phyloP scores from a whole-genome alignment of 345 rosid species.

The Heritiera littoralis region DNA sequence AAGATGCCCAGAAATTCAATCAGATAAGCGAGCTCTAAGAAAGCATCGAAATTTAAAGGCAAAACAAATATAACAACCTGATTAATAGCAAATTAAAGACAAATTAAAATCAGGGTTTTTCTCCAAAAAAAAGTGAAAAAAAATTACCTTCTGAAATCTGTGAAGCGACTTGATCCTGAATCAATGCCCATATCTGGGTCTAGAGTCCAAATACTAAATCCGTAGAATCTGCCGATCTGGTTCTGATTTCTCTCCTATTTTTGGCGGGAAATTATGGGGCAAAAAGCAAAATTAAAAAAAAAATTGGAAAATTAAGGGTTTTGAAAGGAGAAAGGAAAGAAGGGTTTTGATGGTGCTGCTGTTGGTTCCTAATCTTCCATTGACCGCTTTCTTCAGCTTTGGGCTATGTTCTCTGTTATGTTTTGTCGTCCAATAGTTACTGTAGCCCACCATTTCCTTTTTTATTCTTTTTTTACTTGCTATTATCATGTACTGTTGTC shows the following conservation, averaged over 20 bases:
- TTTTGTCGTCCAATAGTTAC: background rate
- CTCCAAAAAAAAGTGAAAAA: background rate
- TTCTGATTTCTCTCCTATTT: background rate
- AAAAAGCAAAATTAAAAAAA: background rate
- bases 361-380: constrained; percentile 10
- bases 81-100: background rate
- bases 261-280: constrained; percentile 6
- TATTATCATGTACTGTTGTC: too few relatives aligned
- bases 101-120: background rate
- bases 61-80: background rate
- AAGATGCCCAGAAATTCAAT: background rate
- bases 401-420: background rate
- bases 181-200: constrained; percentile 33
- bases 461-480: background rate
- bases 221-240: background rate
- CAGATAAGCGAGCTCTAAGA: constrained; percentile 2
- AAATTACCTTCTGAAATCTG: constrained; percentile 54
- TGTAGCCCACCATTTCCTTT: background rate
- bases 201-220: background rate
- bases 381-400: background rate
- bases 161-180: constrained; percentile 44
- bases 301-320: background rate
- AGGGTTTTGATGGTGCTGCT: background rate
- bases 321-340: background rate
- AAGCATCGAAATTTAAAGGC: background rate